These are phyloP conservation scores for Colletotrichum shisoi DNA, from an alignment of 2,329 filamentous ascomycete genomes.

Conservation along the genomic window DNA sequence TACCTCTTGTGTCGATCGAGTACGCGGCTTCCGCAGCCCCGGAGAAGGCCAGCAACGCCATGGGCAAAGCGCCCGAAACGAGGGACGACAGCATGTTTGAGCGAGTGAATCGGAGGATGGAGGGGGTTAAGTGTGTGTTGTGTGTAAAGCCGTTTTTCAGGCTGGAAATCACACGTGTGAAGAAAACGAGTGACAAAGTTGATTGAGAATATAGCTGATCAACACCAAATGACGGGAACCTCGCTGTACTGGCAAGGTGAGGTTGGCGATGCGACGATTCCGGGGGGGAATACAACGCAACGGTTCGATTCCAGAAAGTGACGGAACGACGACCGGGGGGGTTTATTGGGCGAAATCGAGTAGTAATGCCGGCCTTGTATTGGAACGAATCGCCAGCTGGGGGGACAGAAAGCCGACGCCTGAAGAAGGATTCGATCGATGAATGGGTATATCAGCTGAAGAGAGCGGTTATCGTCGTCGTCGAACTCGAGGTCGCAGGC, in stretches of 20 bases:
- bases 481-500: not conserved
- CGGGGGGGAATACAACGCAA: not conserved
- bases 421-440: not conserved
- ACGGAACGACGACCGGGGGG: not conserved
- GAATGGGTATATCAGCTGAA: not conserved
- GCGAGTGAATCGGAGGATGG: not conserved
- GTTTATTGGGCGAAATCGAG: not conserved
- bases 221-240: slow-evolving; percentile 1
- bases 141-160: slow-evolving; percentile 13
- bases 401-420: not conserved
- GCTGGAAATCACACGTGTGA: not conserved
- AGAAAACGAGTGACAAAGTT: slow-evolving; percentile 9
- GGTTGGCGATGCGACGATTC: not conserved
- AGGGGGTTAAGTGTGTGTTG: too few species aligned
- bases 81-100: slow-evolving; percentile 20
- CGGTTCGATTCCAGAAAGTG: not conserved
- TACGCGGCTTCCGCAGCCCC: slow-evolving; percentile 22
- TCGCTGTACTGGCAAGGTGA: not conserved
- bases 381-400: not conserved
- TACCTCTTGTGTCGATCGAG: slow-evolving; percentile 35
- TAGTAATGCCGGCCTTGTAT: not conserved
- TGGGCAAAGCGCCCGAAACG: slow-evolving; percentile 11
- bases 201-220: not conserved
- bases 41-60: slow-evolving; percentile 24
- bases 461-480: not conserved